Evolutionary conservation across 352 stramenopile genomes (phyloP).

Genomic region (Phytophthora tentaculata): DNA sequence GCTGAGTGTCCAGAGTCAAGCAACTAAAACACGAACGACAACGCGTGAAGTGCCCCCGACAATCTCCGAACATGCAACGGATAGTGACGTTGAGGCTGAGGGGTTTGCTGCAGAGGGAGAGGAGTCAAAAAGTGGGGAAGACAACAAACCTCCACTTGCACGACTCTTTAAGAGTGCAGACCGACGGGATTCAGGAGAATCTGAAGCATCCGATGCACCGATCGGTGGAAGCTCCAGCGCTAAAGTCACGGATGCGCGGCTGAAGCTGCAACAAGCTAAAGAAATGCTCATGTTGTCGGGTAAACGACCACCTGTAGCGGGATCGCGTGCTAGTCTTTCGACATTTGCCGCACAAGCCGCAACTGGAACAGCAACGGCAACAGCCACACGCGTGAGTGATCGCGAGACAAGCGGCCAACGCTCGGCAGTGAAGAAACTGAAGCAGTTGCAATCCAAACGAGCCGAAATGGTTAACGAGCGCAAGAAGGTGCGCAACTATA

Average conservation of each 20-base stretch:
- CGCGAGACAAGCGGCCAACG: constrained; percentile 71
- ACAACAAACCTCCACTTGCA: constrained; percentile 12
- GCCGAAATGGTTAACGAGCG: constrained; percentile 79
- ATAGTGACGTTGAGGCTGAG: constrained; percentile 26
- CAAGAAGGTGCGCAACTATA: constrained; percentile 87
- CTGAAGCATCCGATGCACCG: constrained; percentile 11
- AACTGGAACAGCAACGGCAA: neutral
- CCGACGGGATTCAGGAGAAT: constrained; percentile 4
- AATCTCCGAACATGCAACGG: constrained; percentile 19
- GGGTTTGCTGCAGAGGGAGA: constrained; percentile 16
- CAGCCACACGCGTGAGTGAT: constrained; percentile 42
- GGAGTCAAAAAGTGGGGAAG: neutral
- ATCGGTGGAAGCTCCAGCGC: constrained; percentile 23
- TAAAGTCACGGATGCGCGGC: constrained; percentile 62
- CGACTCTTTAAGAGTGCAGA: constrained; percentile 22
- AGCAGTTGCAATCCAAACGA: constrained; percentile 74
- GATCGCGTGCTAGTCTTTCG: constrained; percentile 39
- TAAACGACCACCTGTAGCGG: constrained; percentile 44
- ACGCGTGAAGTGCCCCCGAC: constrained; percentile 20
- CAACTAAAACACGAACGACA: constrained; percentile 8
- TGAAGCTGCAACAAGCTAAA: constrained; percentile 75
- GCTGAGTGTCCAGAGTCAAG: constrained; percentile 13
- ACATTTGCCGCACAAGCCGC: constrained; percentile 32
- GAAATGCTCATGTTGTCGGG: constrained; percentile 76
- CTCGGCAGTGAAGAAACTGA: constrained; percentile 67